phyloP scores from a whole-genome alignment of 1,284 basidiomycete genomes.

The Marasmius tenuissimus region DNA sequence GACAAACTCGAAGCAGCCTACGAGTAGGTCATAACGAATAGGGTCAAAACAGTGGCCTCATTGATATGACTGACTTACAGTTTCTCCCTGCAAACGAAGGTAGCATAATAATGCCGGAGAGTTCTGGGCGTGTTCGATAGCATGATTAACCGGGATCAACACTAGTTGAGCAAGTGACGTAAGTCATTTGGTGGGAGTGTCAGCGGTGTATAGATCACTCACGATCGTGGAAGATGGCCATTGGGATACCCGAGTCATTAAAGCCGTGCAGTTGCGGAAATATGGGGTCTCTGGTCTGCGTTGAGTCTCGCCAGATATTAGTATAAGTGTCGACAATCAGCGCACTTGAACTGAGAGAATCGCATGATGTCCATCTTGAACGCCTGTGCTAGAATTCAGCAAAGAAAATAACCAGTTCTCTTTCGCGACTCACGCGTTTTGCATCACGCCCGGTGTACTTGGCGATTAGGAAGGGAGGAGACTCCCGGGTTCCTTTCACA shows the following conservation, averaged over 20 bases:
- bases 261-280: neutral
- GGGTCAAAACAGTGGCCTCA: too few relatives aligned
- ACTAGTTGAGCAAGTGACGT: neutral
- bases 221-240: neutral
- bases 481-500: neutral
- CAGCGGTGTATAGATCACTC: neutral
- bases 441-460: neutral
- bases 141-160: neutral
- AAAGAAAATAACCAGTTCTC: neutral
- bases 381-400: neutral
- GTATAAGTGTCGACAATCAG: neutral
- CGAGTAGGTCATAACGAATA: too few relatives aligned
- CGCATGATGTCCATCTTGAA: neutral
- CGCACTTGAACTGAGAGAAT: neutral
- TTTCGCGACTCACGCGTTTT: neutral
- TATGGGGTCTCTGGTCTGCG: neutral
- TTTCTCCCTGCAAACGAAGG: neutral
- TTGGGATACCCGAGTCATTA: neutral
- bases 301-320: neutral
- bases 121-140: neutral
- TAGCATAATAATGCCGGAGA: neutral
- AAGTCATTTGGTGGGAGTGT: neutral
- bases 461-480: neutral
- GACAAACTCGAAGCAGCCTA: too few relatives aligned
- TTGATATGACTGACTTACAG: slow-evolving; percentile 9